Base-by-base conservation (phyloP, 495 filamentous ascomycete genomes). In the Glonium stellatum region DNA sequence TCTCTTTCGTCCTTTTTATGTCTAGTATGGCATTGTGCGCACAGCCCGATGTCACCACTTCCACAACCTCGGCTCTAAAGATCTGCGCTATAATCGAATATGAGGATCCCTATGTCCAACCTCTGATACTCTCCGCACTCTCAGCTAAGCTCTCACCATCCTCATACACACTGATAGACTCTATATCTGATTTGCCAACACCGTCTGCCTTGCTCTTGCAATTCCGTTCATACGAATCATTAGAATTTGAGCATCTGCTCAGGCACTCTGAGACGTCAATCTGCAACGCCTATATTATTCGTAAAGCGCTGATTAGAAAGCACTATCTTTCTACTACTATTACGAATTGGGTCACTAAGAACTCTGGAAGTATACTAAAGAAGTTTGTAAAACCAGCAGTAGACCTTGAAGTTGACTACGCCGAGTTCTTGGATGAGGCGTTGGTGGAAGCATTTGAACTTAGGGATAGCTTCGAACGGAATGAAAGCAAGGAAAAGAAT, bases 261-360 rank as follows among this genome's bases (percentile, higher is more conserved):
- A 69, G 74, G 8, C 77, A 88, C 62, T 74, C 87, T 0, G 69
- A 66, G 11, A 82, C 80, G 0, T 83, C 77, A 44, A 79, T 90
- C 5, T 77, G 82, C 36, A 95, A 93, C 70, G 84, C 86, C 60
- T 97, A 95, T 69, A 83, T 96, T 67, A 92, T 96, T 61, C 90
- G 93, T 66, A 97, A 97, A 79, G 93, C 93, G 0, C 75, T 98
- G n/a, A 96, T 97, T 67, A 83, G 93, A 51, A 98, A 98, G 71
- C 93, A 98, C 70, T 96, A 90, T 70, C 79, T 98, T 3, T 81
- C 84, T 5, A 83, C 84, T 15, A 96, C 92, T 0, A 80, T 95
- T 37, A 75, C 82, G 42, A 84, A 84, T 63, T 95, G 90, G 87
- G 74, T 87, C 12, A 80, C 85, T 19, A 98, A 98, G 67, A 76